Evolutionary conservation across 1,284 basidiomycete genomes (phyloP).

Genomic region (Wallemia mellicola): DNA sequence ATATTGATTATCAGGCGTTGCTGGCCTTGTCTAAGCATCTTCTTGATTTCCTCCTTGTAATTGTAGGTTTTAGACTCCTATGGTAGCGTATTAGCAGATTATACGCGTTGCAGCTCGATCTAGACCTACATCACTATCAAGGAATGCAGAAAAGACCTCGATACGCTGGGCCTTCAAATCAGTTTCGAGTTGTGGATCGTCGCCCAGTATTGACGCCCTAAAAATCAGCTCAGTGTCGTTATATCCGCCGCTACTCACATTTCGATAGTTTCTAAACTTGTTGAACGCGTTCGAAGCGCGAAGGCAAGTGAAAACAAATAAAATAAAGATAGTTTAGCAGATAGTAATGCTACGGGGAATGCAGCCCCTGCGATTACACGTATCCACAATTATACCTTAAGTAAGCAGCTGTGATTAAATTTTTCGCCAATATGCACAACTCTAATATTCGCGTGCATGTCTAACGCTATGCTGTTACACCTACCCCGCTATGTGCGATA

Average conservation of each 20-base stretch:
- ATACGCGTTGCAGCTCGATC: slow-evolving; percentile 1
- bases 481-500: too few species aligned
- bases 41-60: slow-evolving; percentile 58
- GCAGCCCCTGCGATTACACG: not conserved
- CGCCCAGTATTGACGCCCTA: not conserved
- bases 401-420: too few species aligned
- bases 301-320: not conserved
- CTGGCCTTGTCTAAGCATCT: slow-evolving; percentile 55
- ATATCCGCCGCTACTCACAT: not conserved
- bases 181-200: slow-evolving; percentile 19
- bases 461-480: too few species aligned
- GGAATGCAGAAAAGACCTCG: slow-evolving; percentile 59
- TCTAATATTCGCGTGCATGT: too few species aligned
- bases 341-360: not conserved
- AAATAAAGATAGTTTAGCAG: not conserved
- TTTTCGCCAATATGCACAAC: not conserved
- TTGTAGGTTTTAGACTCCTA: slow-evolving; percentile 21
- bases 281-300: not conserved
- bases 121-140: slow-evolving; percentile 37
- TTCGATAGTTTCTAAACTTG: not conserved
- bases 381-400: not conserved
- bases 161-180: slow-evolving; percentile 42
- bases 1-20: slow-evolving; percentile 83
- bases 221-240: not conserved
- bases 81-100: slow-evolving; percentile 1